These are phyloP conservation scores for Echites panduratus DNA, from an alignment of 257 asterid species.

Conservation along the genomic window DNA sequence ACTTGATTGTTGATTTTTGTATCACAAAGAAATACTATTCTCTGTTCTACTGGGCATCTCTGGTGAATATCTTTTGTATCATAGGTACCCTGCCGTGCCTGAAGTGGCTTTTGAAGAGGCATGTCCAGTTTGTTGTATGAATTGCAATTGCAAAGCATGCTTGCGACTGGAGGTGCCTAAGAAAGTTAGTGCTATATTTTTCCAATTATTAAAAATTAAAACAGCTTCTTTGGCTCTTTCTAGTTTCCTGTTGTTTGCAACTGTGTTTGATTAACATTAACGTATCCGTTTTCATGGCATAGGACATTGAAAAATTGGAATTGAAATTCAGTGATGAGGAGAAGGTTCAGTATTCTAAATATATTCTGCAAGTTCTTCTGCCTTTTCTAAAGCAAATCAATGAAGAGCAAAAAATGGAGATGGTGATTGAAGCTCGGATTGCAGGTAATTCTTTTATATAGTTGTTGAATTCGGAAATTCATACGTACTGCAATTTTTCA, in stretches of 20 bases:
- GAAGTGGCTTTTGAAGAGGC: conserved; percentile 64
- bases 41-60: neutral
- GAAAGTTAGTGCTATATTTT: conserved; percentile 35
- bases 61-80: neutral
- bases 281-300: conserved; percentile 11
- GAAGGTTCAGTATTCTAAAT: conserved; percentile 43
- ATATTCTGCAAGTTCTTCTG: conserved; percentile 52
- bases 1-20: neutral
- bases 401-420: conserved; percentile 58
- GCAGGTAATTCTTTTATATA: conserved; percentile 36
- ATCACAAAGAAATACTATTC: neutral
- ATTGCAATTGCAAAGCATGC: conserved; percentile 92
- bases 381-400: conserved; percentile 59
- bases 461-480: conserved; percentile 7
- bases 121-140: conserved; percentile 75
- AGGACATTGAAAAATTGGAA: conserved; percentile 40
- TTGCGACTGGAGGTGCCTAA: conserved; percentile 52
- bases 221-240: neutral
- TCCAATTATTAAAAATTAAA: neutral
- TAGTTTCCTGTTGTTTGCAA: conserved; percentile 3
- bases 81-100: conserved; percentile 73
- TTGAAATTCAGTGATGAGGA: conserved; percentile 30
- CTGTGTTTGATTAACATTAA: neutral
- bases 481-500: neutral
- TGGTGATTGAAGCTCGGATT: conserved; percentile 56